Base-by-base conservation (phyloP, 306 rosid species). In the Vicia faba region DNA sequence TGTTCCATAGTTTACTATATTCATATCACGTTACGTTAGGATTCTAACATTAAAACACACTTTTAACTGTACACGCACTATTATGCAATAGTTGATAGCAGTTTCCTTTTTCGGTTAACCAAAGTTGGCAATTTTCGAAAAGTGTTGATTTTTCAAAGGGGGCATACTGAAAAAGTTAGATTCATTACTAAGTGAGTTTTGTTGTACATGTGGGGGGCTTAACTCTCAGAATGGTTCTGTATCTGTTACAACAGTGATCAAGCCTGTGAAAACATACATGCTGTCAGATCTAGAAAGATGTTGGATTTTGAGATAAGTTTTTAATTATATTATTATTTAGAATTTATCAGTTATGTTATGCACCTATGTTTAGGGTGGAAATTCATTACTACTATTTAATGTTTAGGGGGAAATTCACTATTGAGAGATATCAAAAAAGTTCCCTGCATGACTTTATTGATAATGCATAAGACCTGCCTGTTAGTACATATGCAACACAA, bases 1-100 rank as follows among this genome's bases (percentile, higher is more conserved):
- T 28, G 31, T 28, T 28, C 5, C 5, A 28, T 28, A 3, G 31
- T 28, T 28, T 28, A 28, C 31, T 28, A n/a, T n/a, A n/a, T n/a
- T n/a, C n/a, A n/a, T n/a, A n/a, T n/a, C n/a, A n/a, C n/a, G n/a
- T n/a, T n/a, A n/a, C n/a, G n/a, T n/a, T n/a, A 28, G 5, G 7
- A 5, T 29, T 29, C 35, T 29, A 29, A 29, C 5, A 29, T 29
- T 29, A 4, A 29, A 29, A 29, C 7, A 29, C 31, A 29, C 7
- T 29, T 50, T 10, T 14, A n/a, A 49, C 36, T 54, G 14, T 25
- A 12, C 59, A 23, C 14, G 19, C 60, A 54, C 16, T 54, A 54
- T 54, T 25, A 54, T 5, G 60, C 60, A 54, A 54, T 54, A 54
- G 60, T 54, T 54, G 5, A 2, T 12, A 44, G 8, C 60, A 54